Percentiles rank a stretch among this genome's conserved stretches.
phyloP scores from a whole-genome alignment of 2,329 filamentous ascomycete genomes.

The Penicillium decumbens region DNA sequence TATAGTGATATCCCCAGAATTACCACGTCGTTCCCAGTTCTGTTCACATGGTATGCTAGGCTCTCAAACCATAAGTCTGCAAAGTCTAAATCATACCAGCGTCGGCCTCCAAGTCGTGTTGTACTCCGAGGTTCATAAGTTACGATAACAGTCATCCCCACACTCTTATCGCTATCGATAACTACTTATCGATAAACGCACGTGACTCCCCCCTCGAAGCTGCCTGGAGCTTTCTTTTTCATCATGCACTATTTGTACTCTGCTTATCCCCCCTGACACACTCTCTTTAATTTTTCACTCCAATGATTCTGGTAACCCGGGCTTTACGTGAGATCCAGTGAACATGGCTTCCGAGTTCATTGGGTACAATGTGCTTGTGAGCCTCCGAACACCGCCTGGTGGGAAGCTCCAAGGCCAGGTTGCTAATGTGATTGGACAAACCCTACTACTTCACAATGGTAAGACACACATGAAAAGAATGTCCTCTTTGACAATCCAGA shows the following conservation, averaged over 20 bases:
- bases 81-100: too few species aligned
- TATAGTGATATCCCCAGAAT: constrained; percentile 7
- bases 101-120: too few species aligned
- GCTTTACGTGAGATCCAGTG: constrained; percentile 3
- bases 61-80: too few species aligned
- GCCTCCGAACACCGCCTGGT: constrained; percentile 61
- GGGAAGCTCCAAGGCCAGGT: constrained; percentile 66
- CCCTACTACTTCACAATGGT: constrained; percentile 70
- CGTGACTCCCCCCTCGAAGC: constrained; percentile 19
- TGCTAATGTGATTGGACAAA: constrained; percentile 63
- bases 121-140: too few species aligned
- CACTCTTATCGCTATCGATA: neutral
- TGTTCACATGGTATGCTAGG: neutral
- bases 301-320: neutral
- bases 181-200: constrained; percentile 27
- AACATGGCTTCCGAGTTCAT: constrained; percentile 67
- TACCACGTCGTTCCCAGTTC: neutral
- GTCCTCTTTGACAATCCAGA: neutral
- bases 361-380: constrained; percentile 70
- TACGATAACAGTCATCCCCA: neutral
- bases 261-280: neutral
- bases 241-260: constrained; percentile 5
- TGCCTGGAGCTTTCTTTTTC: constrained; percentile 20
- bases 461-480: constrained; percentile 22
- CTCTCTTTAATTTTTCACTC: neutral